phyloP scores from a whole-genome alignment of 2,329 filamentous ascomycete species.

The Aspergillus pseudoviridinutans region DNA sequence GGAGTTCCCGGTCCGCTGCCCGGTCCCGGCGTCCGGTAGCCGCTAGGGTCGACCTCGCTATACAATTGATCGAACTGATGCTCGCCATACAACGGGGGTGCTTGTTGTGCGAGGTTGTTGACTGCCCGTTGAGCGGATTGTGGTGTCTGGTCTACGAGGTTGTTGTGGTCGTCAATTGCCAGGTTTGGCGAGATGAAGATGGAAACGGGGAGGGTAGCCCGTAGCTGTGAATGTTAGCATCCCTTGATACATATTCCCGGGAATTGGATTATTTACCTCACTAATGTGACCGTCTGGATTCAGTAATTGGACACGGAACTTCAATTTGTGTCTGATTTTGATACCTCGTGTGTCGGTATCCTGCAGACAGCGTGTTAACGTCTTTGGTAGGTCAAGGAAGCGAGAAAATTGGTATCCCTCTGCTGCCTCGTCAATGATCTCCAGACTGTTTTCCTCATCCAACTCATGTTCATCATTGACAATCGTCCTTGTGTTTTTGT shows the following conservation, averaged over 20 bases:
- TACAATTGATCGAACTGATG: conserved; percentile 89
- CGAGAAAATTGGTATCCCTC: conserved; percentile 59
- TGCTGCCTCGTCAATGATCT: conserved; percentile 54
- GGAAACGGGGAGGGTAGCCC: conserved; percentile 83
- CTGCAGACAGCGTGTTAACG: conserved; percentile 77
- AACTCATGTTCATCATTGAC: conserved; percentile 65
- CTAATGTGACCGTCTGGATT: conserved; percentile 95
- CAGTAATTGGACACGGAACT: conserved; percentile 82
- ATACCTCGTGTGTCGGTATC: conserved; percentile 86
- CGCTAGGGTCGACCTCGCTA: conserved; percentile 74
- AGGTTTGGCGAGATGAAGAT: conserved; percentile 96
- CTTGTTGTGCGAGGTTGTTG: conserved; percentile 58
- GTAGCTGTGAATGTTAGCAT: conserved; percentile 53
- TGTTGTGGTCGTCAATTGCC: conserved; percentile 81
- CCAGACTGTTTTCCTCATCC: conserved; percentile 59
- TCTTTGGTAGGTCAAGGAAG: conserved; percentile 69
- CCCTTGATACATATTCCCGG: background rate
- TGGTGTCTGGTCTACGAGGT: conserved; percentile 63
- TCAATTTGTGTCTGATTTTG: conserved; percentile 88
- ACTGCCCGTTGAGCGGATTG: conserved; percentile 47
- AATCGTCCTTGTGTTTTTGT: conserved; percentile 63
- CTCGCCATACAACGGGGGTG: conserved; percentile 88
- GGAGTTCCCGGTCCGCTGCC: conserved; percentile 73
- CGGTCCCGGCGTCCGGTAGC: conserved; percentile 72
- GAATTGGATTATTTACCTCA: conserved; percentile 55